These are phyloP conservation scores for Chlorella variabilis DNA, from an alignment of 163 green algal genomes.

Conservation along the genomic window DNA sequence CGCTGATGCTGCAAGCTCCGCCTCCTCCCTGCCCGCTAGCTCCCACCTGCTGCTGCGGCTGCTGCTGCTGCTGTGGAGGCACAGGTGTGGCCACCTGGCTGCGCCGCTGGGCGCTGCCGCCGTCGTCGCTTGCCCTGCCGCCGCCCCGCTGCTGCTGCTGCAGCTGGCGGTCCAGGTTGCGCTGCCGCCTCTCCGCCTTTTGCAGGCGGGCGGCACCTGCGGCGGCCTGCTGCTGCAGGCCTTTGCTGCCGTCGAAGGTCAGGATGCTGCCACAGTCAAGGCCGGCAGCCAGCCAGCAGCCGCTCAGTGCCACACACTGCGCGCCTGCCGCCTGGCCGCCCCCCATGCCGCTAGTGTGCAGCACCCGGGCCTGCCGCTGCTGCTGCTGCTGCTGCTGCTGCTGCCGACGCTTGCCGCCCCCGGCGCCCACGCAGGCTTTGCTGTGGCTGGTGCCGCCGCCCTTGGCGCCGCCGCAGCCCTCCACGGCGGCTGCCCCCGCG, in stretches of 20 bases:
- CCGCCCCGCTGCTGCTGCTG: not conserved
- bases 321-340: not conserved
- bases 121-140: not conserved
- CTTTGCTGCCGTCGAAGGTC: not conserved
- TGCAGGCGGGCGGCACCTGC: not conserved
- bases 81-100: too few relatives aligned
- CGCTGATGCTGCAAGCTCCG: too few relatives aligned
- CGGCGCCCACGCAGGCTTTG: not conserved
- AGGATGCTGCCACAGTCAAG: conserved; percentile 2
- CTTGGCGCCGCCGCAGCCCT: not conserved
- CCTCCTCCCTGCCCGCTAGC: too few relatives aligned
- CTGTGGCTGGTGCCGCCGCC: not conserved
- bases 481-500: not conserved
- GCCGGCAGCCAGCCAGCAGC: not conserved
- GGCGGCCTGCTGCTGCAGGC: conserved; percentile 11
- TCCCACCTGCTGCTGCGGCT: too few relatives aligned
- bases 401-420: not conserved
- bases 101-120: not conserved
- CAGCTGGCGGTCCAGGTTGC: conserved; percentile 1
- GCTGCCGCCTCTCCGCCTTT: conserved; percentile 4
- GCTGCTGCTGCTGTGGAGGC: too few relatives aligned
- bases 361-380: not conserved
- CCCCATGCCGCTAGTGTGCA: not conserved
- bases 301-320: conserved; percentile 14
- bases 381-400: not conserved